Base-by-base conservation (phyloP, 805 yeast genomes). In the Kodamaea kakaduensis region DNA sequence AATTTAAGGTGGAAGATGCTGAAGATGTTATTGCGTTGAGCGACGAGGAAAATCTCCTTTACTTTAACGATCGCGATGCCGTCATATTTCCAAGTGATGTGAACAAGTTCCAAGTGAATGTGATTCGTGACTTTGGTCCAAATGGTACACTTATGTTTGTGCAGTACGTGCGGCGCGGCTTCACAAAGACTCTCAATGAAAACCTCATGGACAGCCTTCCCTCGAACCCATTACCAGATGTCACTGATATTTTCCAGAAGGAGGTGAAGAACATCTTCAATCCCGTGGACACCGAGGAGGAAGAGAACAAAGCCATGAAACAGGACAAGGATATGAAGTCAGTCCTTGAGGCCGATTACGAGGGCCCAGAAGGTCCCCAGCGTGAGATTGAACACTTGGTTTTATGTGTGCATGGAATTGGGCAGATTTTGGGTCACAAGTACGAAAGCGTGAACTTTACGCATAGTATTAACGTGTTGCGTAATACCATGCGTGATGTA, bases 381-480 rank as follows among this genome's bases (percentile, higher is more conserved):
- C 25, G 70, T 33, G 59, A 67, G 20, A 57, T 78, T 18, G 77
- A 79, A 22, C 86, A 80, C 50, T 61, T 90, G 43, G 76, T 89
- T 1, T 64, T 90, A n/a, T 87, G 96, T 52, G 75, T 90, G 18
- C 98, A 90, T 61, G 98, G 98, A 0, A 85, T 90, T 41, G 98
- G 97, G 2, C 98, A 90, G 58, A 75, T 80, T 12, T 63, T 93
- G 34, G 94, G 96, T 1, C 68, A 78, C 30, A 76, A 76, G 49
- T 78, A 82, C 51, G 89, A 88, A 47, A 78, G 82, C 34, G 81
- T 90, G 17, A 86, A 86, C 57, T 93, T 90, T 62, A 79, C 87
- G 6, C 95, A 88, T 52, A 88, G 88, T 23, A 75, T 87, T 21
- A 84, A 83, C 48, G 68, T 73, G 20, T 56, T 89, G 43, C 61